Percentiles rank a stretch among this genome's conserved stretches.
phyloP scores from a whole-genome alignment of 2,329 filamentous ascomycete genomes.

The Fusarium nygamai region DNA sequence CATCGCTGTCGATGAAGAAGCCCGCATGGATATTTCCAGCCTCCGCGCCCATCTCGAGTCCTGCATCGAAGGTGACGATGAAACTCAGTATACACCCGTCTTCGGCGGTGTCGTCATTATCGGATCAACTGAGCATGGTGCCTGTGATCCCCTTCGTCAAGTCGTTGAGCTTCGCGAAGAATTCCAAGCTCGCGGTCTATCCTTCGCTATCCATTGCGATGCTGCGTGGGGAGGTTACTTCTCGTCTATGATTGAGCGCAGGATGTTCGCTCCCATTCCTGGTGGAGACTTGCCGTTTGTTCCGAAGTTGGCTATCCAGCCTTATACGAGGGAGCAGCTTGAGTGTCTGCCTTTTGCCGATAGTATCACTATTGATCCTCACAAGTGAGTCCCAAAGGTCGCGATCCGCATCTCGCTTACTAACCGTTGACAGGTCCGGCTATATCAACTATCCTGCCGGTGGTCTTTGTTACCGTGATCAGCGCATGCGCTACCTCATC shows the following conservation, averaged over 20 bases:
- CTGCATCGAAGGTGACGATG: neutral
- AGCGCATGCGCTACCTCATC: neutral
- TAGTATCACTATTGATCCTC: neutral
- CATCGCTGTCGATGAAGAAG: neutral
- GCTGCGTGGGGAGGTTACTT: neutral
- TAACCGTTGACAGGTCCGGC: neutral
- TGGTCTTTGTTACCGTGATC: neutral
- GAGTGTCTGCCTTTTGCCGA: neutral
- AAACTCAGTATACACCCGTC: neutral
- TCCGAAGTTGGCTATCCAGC: neutral
- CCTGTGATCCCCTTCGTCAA: neutral
- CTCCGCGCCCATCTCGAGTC: neutral
- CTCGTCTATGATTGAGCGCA: neutral
- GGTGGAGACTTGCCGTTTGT: neutral
- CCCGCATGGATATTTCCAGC: neutral
- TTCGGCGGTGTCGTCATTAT: neutral
- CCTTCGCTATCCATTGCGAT: neutral
- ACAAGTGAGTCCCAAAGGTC: neutral
- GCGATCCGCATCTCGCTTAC: accelerated
- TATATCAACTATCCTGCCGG: neutral
- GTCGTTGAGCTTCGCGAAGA: neutral
- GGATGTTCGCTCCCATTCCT: neutral
- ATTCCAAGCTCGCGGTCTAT: neutral
- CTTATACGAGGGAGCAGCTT: neutral
- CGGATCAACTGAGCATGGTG: neutral